Conservation (phyloP, 1,284 basidiomycete genomes). For the Boletus nobilissimus region DNA sequence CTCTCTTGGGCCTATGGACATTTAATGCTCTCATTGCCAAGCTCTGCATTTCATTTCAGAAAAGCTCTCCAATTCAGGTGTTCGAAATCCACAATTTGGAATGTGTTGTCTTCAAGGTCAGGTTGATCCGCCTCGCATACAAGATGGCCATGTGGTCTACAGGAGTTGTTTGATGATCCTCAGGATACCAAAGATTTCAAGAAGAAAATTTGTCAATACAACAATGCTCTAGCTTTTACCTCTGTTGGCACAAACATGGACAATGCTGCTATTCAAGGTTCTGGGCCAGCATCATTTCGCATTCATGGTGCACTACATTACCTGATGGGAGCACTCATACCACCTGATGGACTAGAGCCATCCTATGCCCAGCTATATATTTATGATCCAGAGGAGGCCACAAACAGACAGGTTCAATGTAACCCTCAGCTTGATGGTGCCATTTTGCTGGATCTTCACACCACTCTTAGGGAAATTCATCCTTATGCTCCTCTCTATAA, state of each 20-base stretch:
- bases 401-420: too few relatives aligned
- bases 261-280: slow-evolving; percentile 40
- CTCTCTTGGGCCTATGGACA: slow-evolving; percentile 34
- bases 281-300: slow-evolving; percentile 48
- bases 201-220: slow-evolving; percentile 50
- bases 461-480: slow-evolving; percentile 41
- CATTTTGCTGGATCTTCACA: slow-evolving; percentile 44
- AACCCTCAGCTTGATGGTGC: slow-evolving; percentile 41
- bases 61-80: slow-evolving; percentile 20
- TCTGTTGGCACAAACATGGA: slow-evolving; percentile 51
- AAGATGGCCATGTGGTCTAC: slow-evolving; percentile 28
- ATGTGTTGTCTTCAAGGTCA: slow-evolving; percentile 44
- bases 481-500: slow-evolving; percentile 45
- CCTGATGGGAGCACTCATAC: slow-evolving; percentile 46
- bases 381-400: too few relatives aligned
- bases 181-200: slow-evolving; percentile 33
- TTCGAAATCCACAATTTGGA: slow-evolving; percentile 32
- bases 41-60: slow-evolving; percentile 39
- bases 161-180: slow-evolving; percentile 33
- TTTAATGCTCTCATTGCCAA: slow-evolving; percentile 37
- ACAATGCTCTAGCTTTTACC: slow-evolving; percentile 54
- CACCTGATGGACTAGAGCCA: slow-evolving; percentile 25
- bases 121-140: slow-evolving; percentile 35
- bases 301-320: slow-evolving; percentile 54
- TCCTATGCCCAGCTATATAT: too few relatives aligned